Evolutionary conservation across 2,329 filamentous ascomycete genomes (phyloP).

Genomic region (Penicillium sp.): DNA sequence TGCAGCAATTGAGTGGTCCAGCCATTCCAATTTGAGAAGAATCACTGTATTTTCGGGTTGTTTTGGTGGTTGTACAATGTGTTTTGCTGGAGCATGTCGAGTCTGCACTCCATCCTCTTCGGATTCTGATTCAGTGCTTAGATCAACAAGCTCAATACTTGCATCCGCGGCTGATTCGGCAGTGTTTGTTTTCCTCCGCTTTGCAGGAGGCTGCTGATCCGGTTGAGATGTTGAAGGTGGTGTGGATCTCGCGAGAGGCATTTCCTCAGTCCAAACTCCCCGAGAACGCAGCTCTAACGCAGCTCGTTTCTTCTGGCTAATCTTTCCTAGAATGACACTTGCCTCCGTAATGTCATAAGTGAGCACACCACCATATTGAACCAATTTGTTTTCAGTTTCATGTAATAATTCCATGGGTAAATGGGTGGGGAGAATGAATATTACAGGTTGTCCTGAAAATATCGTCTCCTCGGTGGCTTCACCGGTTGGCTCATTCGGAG

Average conservation of each 20-base stretch:
- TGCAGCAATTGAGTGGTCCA: conserved; percentile 52
- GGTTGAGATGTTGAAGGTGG: neutral
- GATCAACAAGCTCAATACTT: conserved; percentile 30
- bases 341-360: conserved; percentile 75
- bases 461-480: conserved; percentile 14
- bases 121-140: conserved; percentile 38
- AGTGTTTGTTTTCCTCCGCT: conserved; percentile 30
- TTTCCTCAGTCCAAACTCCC: conserved; percentile 58
- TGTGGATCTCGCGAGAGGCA: neutral
- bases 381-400: conserved; percentile 66
- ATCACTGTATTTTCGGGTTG: conserved; percentile 43
- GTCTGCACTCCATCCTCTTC: conserved; percentile 29
- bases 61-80: conserved; percentile 12
- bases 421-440: conserved; percentile 75
- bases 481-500: conserved; percentile 3
- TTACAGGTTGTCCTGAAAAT: conserved; percentile 58
- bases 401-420: conserved; percentile 66
- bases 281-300: conserved; percentile 74
- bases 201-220: conserved; percentile 26
- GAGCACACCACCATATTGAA: conserved; percentile 57
- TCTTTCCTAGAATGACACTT: conserved; percentile 72
- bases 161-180: neutral
- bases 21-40: conserved; percentile 60
- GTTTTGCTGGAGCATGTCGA: conserved; percentile 16
- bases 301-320: conserved; percentile 70